Conservation (phyloP, 768 basidiomycete genomes). For the Naganishia antarctica region DNA sequence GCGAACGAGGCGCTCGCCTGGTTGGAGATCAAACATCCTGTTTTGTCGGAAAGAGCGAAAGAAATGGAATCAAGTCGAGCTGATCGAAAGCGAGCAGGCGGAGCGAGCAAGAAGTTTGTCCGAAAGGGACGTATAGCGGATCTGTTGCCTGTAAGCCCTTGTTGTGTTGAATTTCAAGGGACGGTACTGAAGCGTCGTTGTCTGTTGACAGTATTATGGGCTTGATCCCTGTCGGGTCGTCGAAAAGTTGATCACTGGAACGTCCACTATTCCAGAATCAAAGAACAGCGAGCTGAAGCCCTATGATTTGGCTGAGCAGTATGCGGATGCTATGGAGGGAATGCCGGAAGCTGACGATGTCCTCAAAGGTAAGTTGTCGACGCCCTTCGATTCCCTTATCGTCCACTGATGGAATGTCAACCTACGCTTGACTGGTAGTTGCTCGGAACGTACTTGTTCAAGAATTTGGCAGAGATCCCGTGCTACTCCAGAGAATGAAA, state of each 20-base stretch:
- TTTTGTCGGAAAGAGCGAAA: conserved; percentile 45
- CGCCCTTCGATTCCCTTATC: background rate
- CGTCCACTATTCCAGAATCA: conserved; percentile 37
- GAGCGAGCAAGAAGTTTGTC: conserved; percentile 22
- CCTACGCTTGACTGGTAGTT: conserved; percentile 29
- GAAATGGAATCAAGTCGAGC: conserved; percentile 56
- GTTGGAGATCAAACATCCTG: conserved; percentile 75
- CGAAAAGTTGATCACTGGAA: conserved; percentile 60
- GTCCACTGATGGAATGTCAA: background rate
- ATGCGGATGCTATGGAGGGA: conserved; percentile 54
- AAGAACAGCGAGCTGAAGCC: conserved; percentile 74
- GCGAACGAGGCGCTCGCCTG: conserved; percentile 88
- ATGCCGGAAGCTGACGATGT: conserved; percentile 38
- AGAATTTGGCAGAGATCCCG: conserved; percentile 87
- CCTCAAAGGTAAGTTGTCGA: conserved; percentile 40
- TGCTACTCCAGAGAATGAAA: conserved; percentile 72
- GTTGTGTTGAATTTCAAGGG: too few species aligned
- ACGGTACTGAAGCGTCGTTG: too few species aligned
- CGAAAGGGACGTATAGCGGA: conserved; percentile 26
- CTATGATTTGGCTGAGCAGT: conserved; percentile 76
- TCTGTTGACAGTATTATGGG: conserved; percentile 65
- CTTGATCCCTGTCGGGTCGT: conserved; percentile 76
- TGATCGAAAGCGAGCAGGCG: conserved; percentile 31
- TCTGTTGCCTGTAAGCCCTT: conserved; percentile 24
- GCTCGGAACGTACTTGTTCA: conserved; percentile 69